Evolutionary conservation across 805 yeast genomes (phyloP), one percentile per base, ranked within the genome.

Genomic region (Saccharomycopsis babjevae): DNA sequence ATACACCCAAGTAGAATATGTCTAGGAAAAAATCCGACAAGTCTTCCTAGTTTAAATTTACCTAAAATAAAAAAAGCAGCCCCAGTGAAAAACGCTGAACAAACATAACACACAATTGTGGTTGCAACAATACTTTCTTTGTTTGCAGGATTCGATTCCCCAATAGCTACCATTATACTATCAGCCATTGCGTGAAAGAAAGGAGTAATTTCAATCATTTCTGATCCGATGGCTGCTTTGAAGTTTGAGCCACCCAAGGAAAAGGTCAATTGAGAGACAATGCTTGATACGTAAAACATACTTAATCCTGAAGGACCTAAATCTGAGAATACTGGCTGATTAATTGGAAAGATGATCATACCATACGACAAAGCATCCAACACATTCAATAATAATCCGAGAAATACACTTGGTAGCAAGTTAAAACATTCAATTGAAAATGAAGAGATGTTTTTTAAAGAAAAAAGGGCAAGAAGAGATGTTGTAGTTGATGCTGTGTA

Each of bases 191-290:
- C 80, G 69, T 94, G 99, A 77, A 93, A 93, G 71, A 94, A 94
- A 1, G 99, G 99, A 1, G 97, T 96, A n/a, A 94, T 90, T 72
- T 94, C 99, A 66, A 94, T 94, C 99, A 94, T 94, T 74, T 94
- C 98, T 3, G 97, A 88, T 1, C 99, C 99, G 54, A 93, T 84
- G n/a, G 96, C 97, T 1, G 91, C 80, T 64, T 83, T 83, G 75
- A 94, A 93, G 8, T 89, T 88, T 16, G 97, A 89, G 1, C 96
- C 96, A 16, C 99, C 99, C 28, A 89, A 72, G 0, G 97, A 91
- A 70, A 83, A 92, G 5, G 90, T 88, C 65, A 91, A 74, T 71
- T 94, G 99, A 0, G 96, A 88, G 0, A 93, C 81, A n/a, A 94
- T 80, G 38, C 97, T 88, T 4, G 96, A 88, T 50, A 93, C 82